Conservation (phyloP, 257 asterid species). For the Phtheirospermum japonicum region DNA sequence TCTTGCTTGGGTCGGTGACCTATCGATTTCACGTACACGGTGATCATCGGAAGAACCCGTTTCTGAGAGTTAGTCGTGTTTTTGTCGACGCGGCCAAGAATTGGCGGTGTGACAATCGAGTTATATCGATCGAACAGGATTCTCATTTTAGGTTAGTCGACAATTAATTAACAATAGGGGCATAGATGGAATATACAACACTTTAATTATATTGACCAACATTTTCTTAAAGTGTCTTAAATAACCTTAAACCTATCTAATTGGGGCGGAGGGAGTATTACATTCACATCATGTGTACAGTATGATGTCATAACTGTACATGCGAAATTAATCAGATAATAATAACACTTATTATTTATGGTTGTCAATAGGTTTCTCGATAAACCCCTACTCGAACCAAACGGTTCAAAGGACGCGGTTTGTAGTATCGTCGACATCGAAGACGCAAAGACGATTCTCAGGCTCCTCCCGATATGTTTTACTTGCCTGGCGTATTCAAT, state of each 20-base stretch:
- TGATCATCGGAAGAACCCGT: background rate
- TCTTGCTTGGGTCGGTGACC: background rate
- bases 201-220: too few species aligned
- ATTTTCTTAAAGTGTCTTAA: too few species aligned
- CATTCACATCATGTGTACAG: too few species aligned
- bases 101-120: background rate
- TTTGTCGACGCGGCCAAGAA: background rate
- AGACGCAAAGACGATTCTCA: background rate
- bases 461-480: background rate
- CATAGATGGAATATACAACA: too few species aligned
- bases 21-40: background rate
- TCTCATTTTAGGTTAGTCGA: too few species aligned
- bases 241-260: too few species aligned
- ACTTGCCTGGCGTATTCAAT: background rate
- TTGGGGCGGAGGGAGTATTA: too few species aligned
- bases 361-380: background rate
- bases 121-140: too few species aligned
- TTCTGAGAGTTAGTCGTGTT: background rate
- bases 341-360: background rate
- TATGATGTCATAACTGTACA: background rate
- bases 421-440: background rate
- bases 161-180: too few species aligned
- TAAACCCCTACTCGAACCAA: background rate
- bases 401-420: background rate
- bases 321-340: too few species aligned